Evolutionary conservation across 2,329 filamentous ascomycete genomes (phyloP), one percentile per base, ranked within the genome.

Genomic region (Aphanocladium album): DNA sequence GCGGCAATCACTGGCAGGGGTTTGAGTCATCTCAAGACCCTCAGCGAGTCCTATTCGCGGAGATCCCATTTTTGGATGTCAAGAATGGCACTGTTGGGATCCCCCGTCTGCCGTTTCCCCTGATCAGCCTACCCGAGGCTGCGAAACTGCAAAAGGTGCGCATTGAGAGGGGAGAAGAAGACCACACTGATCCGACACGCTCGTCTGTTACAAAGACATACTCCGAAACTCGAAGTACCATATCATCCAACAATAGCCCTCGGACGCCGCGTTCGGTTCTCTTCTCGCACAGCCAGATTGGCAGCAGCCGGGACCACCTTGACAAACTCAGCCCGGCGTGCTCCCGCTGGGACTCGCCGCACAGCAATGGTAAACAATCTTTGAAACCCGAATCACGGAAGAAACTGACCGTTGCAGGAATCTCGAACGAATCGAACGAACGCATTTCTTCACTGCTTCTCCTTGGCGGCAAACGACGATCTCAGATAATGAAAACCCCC

Each of bases 101-200:
- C 27, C 66, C 70, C 3, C 68, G 66, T 2, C 67, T 76, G 2
- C 73, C 69, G 1, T 76, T 76, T 39, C 68, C 70, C 11, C 67
- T 77, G 14, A 71, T 77, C 51, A 74, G 74, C 57, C 65, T 77
- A 17, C 69, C 71, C 1, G 74, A 76, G 39, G 74, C 74, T 16
- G 73, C 73, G 2, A 68, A 68, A 62, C 30, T 72, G 19, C 74
- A 76, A 50, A 67, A 67, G 8, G 65, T 69, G 25, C 70, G 73
- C 21, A 62, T 71, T 45, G 67, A 71, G 19, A 62, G 71, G 16
- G 74, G 73, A 7, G 71, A 76, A 51, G 74, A 75, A 57, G 74
- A 76, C 39, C 73, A 76, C 51, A 75, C 71, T 1, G 69, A 73
- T 37, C 61, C 64, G 3, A 67, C 64, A 2, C 61, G 63, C 1